Evolutionary conservation across 73 alveolate genomes (phyloP).

Genomic region (Paramecium sexaurelia): DNA sequence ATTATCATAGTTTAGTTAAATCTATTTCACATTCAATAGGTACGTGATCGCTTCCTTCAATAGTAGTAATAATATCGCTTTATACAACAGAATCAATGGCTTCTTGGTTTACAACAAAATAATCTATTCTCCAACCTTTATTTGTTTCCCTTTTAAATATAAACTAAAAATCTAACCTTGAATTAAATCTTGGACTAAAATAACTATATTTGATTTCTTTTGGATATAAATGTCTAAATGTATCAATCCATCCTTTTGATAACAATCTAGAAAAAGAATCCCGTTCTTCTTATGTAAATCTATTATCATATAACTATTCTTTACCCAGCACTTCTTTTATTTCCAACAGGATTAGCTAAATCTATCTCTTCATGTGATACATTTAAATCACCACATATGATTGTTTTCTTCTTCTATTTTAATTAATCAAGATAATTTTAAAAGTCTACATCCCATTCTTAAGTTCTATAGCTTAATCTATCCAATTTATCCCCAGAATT

Average conservation of each 20-base stretch:
- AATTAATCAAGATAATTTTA: slow-evolving; percentile 72
- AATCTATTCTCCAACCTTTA: slow-evolving; percentile 97
- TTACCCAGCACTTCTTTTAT: slow-evolving; percentile 85
- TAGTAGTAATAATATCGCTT: slow-evolving; percentile 71
- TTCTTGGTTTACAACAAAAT: slow-evolving; percentile 77
- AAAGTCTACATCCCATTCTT: slow-evolving; percentile 93
- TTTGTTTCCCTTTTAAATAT: slow-evolving; percentile 74
- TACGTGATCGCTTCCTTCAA: slow-evolving; percentile 85
- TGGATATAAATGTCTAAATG: slow-evolving; percentile 90
- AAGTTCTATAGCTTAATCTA: slow-evolving; percentile 83
- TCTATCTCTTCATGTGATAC: slow-evolving; percentile 93
- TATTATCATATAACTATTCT: neutral
- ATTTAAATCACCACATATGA: slow-evolving; percentile 90
- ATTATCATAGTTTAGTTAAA: neutral
- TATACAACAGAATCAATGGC: slow-evolving; percentile 68
- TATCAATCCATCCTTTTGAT: slow-evolving; percentile 81
- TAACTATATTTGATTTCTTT: slow-evolving; percentile 80
- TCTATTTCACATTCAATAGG: slow-evolving; percentile 78
- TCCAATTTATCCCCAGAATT: slow-evolving; percentile 89
- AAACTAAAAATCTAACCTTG: neutral
- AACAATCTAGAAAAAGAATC: slow-evolving; percentile 75
- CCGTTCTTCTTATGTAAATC: slow-evolving; percentile 86
- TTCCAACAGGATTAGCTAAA: slow-evolving; percentile 86
- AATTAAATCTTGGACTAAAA: slow-evolving; percentile 79
- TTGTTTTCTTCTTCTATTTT: slow-evolving; percentile 74